Evolutionary conservation across 1,284 basidiomycete genomes (phyloP), one percentile per base, ranked within the genome.

Genomic region (Cryptococcus hybrid): DNA sequence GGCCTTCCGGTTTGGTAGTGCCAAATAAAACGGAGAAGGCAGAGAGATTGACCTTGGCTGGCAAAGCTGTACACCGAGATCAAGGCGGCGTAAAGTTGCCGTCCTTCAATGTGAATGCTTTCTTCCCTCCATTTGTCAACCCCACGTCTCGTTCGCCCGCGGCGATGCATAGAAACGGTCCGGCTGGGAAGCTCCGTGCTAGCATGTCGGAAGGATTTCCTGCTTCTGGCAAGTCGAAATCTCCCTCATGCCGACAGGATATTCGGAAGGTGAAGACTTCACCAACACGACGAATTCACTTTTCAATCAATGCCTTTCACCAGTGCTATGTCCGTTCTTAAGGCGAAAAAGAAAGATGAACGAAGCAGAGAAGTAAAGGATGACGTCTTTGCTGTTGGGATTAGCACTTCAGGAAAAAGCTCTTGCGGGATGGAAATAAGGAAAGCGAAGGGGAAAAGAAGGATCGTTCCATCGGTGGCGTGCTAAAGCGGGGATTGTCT

Each of bases 1-100:
- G 56, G 57, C 11, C 47, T 5, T 54, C 44, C 30, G 12, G 39
- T 8, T 39, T 45, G 36, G 24, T 39, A 38, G 46, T 54, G 2
- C n/a, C 54, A 18, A 39, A 57, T 8, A 47, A 39, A 5, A 42
- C 51, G 30, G 36, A 51, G 12, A 55, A 51, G 13, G 54, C 44
- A 47, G 64, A 61, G 4, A 51, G 57, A 7, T 67, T 63, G 51
- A 56, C 67, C 7, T 66, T 78, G 7, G 59, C 74, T 2, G 58
- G 65, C 36, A 77, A 77, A 57, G 51, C 55, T 5, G 61, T 64
- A 5, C 77, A 78, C 57, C 59, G 65, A 35, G 74, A 75, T 52
- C 61, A 66, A n/a, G 77, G 77, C 5, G 77, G 77, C 13, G 70
- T 75, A 56, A 78, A 77, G 55, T 54, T 67, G 1, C 57, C 60